Conservation (phyloP, 768 basidiomycete species). For the Phlebiopsis flavidoalba region DNA sequence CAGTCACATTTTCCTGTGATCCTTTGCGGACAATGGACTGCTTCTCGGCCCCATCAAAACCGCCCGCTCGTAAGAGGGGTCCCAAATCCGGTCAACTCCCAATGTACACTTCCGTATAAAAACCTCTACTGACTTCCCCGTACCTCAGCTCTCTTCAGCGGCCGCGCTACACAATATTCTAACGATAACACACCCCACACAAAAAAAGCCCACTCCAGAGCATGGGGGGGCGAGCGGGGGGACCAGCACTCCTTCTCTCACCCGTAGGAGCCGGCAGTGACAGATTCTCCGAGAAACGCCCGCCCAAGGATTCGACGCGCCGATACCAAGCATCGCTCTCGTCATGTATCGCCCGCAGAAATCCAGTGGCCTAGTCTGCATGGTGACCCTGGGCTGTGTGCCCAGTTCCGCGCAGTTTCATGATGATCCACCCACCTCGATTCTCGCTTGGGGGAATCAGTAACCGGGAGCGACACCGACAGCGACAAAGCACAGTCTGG, state of each 20-base stretch:
- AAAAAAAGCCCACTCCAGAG: not conserved
- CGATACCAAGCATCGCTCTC: slow-evolving; percentile 10
- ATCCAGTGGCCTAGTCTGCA: slow-evolving; percentile 21
- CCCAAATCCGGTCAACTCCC: slow-evolving; percentile 1
- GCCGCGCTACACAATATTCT: not conserved
- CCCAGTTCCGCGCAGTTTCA: slow-evolving; percentile 12
- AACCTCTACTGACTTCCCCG: not conserved
- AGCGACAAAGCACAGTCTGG: slow-evolving; percentile 21
- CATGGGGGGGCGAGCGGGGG: no score
- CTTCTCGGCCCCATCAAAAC: not conserved
- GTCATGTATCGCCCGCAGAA: slow-evolving; percentile 14
- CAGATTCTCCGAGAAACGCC: not conserved
- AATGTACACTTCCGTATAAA: not conserved
- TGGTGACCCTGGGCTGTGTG: slow-evolving; percentile 24
- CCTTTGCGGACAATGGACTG: no score
- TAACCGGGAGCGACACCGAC: not conserved
- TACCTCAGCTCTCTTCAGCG: not conserved
- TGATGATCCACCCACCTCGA: slow-evolving; percentile 8
- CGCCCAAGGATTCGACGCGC: not conserved
- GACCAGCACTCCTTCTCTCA: slow-evolving; percentile 11
- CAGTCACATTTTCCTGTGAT: not conserved
- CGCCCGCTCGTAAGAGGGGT: not conserved
- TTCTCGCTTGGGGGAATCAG: not conserved
- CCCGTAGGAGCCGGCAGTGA: not conserved
- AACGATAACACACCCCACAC: not conserved